Evolutionary conservation across 768 basidiomycete species (phyloP).

Genomic region (Leccinum broughii): DNA sequence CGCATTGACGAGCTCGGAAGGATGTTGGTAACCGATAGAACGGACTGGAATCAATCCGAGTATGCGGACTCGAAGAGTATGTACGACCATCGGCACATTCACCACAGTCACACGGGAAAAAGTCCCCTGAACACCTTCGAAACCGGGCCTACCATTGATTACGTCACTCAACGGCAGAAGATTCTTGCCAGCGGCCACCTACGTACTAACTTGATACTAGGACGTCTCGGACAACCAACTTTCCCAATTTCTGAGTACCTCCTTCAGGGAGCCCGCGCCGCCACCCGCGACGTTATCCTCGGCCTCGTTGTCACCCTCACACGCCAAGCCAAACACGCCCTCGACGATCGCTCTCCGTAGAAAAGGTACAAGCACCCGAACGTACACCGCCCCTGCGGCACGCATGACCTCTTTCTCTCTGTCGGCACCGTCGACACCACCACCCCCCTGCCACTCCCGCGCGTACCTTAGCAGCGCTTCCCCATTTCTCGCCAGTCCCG

Average conservation of each 20-base stretch:
- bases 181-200: not conserved
- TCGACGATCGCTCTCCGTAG: conserved; percentile 66
- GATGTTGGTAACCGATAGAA: not conserved
- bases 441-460: conserved; percentile 38
- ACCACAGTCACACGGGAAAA: not conserved
- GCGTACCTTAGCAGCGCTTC: conserved; percentile 49
- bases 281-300: not conserved
- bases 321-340: conserved; percentile 62
- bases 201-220: not conserved
- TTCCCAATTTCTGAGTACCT: conserved; percentile 29
- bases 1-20: not conserved
- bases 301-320: conserved; percentile 12
- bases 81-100: not conserved
- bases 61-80: not conserved
- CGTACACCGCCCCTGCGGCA: conserved; percentile 58
- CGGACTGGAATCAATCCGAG: not conserved
- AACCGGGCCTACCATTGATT: not conserved
- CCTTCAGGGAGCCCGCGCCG: conserved; percentile 5
- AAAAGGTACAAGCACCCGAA: conserved; percentile 67
- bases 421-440: not conserved
- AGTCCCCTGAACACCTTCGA: not conserved
- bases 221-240: conserved; percentile 27
- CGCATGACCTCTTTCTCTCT: conserved; percentile 39
- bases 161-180: not conserved
- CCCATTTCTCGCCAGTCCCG: conserved; percentile 47